Percentiles rank a stretch among this genome's conserved stretches.
These are phyloP conservation scores for Lyophyllum semitale DNA, from an alignment of 768 basidiomycete species.

Conservation along the genomic window DNA sequence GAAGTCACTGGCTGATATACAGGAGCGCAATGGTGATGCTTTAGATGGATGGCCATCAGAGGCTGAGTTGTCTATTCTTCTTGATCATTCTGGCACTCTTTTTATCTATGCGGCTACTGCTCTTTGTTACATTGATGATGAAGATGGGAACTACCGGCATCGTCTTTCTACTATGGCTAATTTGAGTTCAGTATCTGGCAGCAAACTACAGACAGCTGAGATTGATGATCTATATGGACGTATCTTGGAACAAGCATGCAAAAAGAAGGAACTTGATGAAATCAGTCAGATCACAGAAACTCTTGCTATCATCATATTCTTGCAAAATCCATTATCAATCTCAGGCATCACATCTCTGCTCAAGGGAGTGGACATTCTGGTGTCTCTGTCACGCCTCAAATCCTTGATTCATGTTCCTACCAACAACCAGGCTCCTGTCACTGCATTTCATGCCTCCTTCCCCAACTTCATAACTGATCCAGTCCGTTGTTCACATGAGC, in stretches of 20 bases:
- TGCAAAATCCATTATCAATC: slow-evolving; percentile 11
- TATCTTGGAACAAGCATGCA: not conserved
- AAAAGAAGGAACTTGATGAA: not conserved
- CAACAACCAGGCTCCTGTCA: not conserved
- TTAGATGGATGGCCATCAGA: not conserved
- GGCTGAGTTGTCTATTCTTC: not conserved
- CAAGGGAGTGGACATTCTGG: not conserved
- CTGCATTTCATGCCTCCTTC: not conserved
- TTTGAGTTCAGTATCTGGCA: not conserved
- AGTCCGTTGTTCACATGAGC: slow-evolving; percentile 7
- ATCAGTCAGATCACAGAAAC: not conserved
- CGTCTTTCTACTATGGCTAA: slow-evolving; percentile 4
- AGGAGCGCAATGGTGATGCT: not conserved
- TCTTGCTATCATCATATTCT: slow-evolving; percentile 5
- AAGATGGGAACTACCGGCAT: not conserved
- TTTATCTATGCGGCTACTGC: slow-evolving; percentile 18
- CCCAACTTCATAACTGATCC: slow-evolving; percentile 13
- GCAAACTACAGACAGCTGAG: not conserved
- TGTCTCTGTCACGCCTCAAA: not conserved
- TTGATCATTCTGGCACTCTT: slow-evolving; percentile 6
- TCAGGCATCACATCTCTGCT: slow-evolving; percentile 1
- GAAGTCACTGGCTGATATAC: not conserved
- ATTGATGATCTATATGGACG: slow-evolving; percentile 1
- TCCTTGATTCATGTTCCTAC: not conserved
- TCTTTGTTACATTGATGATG: slow-evolving; percentile 8